A percentile compares a stretch with the other conserved stretches of the same genome.
phyloP scores from a whole-genome alignment of 2,329 filamentous ascomycete genomes.

The Venturia effusa region DNA sequence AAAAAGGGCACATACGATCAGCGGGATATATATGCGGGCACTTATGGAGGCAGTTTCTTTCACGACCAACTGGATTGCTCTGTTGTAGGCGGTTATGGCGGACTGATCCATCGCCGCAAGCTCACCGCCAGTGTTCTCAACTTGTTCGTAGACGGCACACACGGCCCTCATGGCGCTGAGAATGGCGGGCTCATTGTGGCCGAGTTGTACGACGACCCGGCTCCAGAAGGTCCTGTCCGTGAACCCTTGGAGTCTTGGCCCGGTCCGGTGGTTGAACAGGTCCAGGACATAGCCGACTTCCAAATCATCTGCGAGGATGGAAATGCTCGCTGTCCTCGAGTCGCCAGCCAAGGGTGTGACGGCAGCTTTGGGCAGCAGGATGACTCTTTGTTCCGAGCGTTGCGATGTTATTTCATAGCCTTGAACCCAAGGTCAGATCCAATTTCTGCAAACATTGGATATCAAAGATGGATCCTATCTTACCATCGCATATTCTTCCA shows the following conservation, averaged over 20 bases:
- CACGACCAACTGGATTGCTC: slow-evolving; percentile 6
- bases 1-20: slow-evolving; percentile 5
- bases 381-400: not conserved
- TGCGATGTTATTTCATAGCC: not conserved
- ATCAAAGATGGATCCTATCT: not conserved
- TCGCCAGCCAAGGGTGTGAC: not conserved
- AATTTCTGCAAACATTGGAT: not conserved
- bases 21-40: not conserved
- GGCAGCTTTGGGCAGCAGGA: not conserved
- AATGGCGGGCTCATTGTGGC: slow-evolving; percentile 7
- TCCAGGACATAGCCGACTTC: not conserved
- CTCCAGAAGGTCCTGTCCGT: slow-evolving; percentile 6
- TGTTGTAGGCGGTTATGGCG: not conserved
- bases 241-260: slow-evolving; percentile 6
- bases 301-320: not conserved
- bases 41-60: not conserved
- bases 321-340: not conserved
- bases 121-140: not conserved
- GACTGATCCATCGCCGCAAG: not conserved
- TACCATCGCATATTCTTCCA: slow-evolving; percentile 8
- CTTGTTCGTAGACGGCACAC: slow-evolving; percentile 2
- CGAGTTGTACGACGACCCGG: slow-evolving; percentile 5
- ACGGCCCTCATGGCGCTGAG: slow-evolving; percentile 5
- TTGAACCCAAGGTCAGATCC: not conserved
- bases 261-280: slow-evolving; percentile 2